Base-by-base conservation (phyloP, 306 rosid genomes). In the Elaeagnus macrophylla region DNA sequence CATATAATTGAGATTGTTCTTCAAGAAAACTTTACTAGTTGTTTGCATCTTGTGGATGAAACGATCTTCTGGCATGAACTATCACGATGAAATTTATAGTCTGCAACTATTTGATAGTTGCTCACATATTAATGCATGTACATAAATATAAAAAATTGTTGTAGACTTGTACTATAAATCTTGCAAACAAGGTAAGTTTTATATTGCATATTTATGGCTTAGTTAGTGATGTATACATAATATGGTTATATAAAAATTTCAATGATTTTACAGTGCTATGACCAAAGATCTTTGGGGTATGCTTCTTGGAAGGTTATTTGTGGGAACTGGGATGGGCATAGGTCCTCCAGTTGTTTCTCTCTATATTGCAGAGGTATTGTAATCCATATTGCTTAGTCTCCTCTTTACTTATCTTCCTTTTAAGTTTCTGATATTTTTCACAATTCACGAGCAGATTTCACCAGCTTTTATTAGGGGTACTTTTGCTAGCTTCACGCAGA, bases 281-380 rank as follows among this genome's bases (percentile, higher is more conserved):
- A 51, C 89, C 19, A 79, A 66, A 56, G 58, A 74, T 70, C 81
- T 87, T 12, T 77, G 81, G 95, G 94, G 84, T 62, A 87, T 87
- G 95, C 84, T 87, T 70, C 56, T 87, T 11, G 95, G 95, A 72
- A 77, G 94, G 72, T 70, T 87, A 69, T 83, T 81, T 68, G 95
- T 81, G 50, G 94, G 95, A 65, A 81, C 75, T 6, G 94, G 95
- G 68, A 79, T 87, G 76, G 95, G 95, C 64, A 77, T 87, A 53
- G 95, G 95, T 14, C 95, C 95, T 56, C 79, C 87, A 56, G 81
- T 87, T 62, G 89, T 77, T 53, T 83, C 94, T 77, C 86, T 87
- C 62, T 87, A 87, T 66, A 94, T 87, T 39, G 73, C 95, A 47
- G 95, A 87, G 89, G 95, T 83, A 72, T 62, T 38, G 55, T 57